Conservation (phyloP, 129 eudicot species). For the Silybum marianum region DNA sequence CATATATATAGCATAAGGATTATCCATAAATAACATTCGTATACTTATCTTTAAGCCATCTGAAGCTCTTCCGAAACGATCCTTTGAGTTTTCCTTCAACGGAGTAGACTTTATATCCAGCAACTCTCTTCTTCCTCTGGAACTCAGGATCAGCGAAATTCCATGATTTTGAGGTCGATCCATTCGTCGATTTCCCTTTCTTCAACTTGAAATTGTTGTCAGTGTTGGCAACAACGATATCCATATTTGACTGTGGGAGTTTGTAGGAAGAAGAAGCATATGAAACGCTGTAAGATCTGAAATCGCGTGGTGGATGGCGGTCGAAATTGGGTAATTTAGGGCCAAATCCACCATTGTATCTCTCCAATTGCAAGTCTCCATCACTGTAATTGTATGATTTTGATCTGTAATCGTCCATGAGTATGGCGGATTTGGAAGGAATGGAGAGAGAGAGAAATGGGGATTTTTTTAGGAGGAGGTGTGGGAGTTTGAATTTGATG, state of each 20-base stretch:
- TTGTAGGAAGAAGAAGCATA: conserved; percentile 41
- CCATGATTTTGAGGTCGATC: conserved; percentile 56
- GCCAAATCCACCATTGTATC: conserved; percentile 35
- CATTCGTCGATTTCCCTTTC: conserved; percentile 47
- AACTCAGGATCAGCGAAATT: conserved; percentile 81
- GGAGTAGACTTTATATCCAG: conserved; percentile 75
- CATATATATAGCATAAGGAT: no score
- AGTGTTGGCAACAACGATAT: conserved; percentile 24
- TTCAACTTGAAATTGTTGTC: conserved; percentile 45
- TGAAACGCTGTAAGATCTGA: conserved; percentile 69
- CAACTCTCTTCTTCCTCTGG: conserved; percentile 94
- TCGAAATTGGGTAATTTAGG: conserved; percentile 4
- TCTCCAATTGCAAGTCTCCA: conserved; percentile 52
- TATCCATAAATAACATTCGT: conserved; percentile 45
- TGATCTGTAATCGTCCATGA: conserved; percentile 69
- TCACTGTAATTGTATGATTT: conserved; percentile 43
- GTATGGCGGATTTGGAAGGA: conserved; percentile 1
- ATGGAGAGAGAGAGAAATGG: conserved; percentile 15
- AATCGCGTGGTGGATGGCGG: conserved; percentile 38
- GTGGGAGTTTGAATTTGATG: conserved; percentile 13
- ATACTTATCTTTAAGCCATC: conserved; percentile 78
- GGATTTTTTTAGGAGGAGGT: neutral
- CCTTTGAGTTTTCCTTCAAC: conserved; percentile 89
- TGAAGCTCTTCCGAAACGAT: conserved; percentile 74
- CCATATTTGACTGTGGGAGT: conserved; percentile 28